Conservation (phyloP, 163 green algal species). For the Scenedesmus sp. region DNA sequence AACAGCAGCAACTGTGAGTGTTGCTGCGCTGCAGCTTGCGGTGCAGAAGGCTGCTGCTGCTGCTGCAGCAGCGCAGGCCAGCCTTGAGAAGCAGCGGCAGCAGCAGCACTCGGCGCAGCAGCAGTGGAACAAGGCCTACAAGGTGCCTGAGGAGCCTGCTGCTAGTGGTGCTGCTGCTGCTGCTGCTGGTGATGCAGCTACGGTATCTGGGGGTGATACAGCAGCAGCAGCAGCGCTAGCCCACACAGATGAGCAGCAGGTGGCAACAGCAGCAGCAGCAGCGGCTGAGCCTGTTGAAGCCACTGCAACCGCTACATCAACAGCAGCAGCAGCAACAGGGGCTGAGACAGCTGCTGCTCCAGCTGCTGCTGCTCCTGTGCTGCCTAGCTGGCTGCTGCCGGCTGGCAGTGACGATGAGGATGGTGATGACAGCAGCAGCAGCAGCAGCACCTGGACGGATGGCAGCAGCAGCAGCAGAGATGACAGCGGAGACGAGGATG, state of each 20-base stretch:
- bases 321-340: neutral
- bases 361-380: neutral
- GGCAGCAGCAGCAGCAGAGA: conserved; percentile 36
- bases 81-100: conserved; percentile 38
- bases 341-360: neutral
- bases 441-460: conserved; percentile 25
- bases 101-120: conserved; percentile 15
- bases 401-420: neutral
- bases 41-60: conserved; percentile 69
- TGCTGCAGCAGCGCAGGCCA: conserved; percentile 55
- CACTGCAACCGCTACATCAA: neutral
- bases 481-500: conserved; percentile 16
- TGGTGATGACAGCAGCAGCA: conserved; percentile 67
- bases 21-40: conserved; percentile 78
- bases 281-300: neutral
- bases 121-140: conserved; percentile 67
- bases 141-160: conserved; percentile 12
- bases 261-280: conserved; percentile 15
- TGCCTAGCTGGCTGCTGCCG: neutral
- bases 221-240: conserved; percentile 68
- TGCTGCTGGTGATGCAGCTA: neutral
- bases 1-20: conserved; percentile 40
- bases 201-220: no score
- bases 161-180: neutral
- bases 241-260: conserved; percentile 66